Base-by-base conservation (phyloP, 306 rosid genomes). In the Acacia confusa region DNA sequence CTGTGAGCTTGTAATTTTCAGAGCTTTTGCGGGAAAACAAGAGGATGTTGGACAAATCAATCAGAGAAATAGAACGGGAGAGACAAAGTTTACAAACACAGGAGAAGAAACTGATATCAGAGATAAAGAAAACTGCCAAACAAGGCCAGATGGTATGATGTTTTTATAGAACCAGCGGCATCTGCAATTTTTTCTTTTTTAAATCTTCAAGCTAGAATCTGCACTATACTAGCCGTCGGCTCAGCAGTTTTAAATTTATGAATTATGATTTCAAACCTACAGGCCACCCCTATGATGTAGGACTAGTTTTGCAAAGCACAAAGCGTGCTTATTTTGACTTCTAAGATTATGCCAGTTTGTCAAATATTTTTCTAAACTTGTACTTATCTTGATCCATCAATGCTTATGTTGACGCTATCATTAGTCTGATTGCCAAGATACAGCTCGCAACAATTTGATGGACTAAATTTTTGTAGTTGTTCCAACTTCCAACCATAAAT, bases 41-140 rank as follows among this genome's bases (percentile, higher is more conserved):
- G 94, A 89, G 99, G 83, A 95, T 93, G 98, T 85, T 95, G 87
- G 99, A 95, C 85, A 92, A 95, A 82, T 95, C 98, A 19, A 92
- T 95, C 76, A 86, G 99, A 85, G 99, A 95, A 84, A 95, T 95
- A 74, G 99, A 95, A 81, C 92, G 99, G 57, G 99, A 95, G 88
- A 88, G 98, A 82, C 96, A 91, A 84, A 87, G 90, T 24, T 91
- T 95, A 78, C 99, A 95, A 81, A 5, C 91, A 36, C 99, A 92
- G 45, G 99, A 95, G 91, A 95, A 95, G 93, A 95, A 95, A 81
- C 85, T 95, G 75, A 95, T 95, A 83, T 24, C 50, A 34, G 99
- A 95, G 91, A 95, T 95, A 79, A 95, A 95, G 93, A 95, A 95
- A 88, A 93, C 96, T 79, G 99, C 99, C 55, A 95, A 95, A 80